Evolutionary conservation across 352 stramenopile species (phyloP), one percentile per base, ranked within the genome.

Genomic region (Phytophthora nicotianae): DNA sequence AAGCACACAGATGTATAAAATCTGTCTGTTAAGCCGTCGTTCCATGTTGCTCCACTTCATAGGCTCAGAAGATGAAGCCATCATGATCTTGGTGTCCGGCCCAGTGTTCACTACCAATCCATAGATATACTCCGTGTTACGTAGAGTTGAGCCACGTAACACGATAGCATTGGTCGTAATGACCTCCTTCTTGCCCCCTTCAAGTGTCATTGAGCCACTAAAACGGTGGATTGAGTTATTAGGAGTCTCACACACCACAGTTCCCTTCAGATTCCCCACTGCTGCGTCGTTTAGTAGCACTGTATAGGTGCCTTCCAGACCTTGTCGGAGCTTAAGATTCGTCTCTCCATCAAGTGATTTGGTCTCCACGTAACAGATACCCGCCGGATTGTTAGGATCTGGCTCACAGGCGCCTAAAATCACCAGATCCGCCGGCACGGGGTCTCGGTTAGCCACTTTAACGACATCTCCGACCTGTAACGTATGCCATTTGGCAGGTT

Each of bases 271-370:
- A n/a, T 83, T 63, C 0, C 59, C 81, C 0, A 95, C 65, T 0
- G 76, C 57, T 0, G 74, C 73, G 51, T 92, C 85, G 26, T 13
- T 74, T 5, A 79, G 47, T n/a, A 95, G 29, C 20, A 32, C 67
- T 21, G 85, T 89, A 65, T 95, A 95, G 47, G 86, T 91, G 7
- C 68, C 72, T 40, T 95, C 87, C 0, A 95, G 57, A 24, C 84
- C 88, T 49, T 96, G 80, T 20, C 91, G 74, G 0, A 97, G 78
- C 74, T 98, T 98, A 5, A 98, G 67, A 53, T 98, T 98, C 5
- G 92, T 98, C 64, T 98, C 92, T 27, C 92, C 92, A 57, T 98
- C 92, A n/a, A 98, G 74, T 10, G 88, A 97, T 46, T 96, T 95
- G 41, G 92, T 98, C 73, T 97, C 88, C 23, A 97, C 90, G 54